Conservation (phyloP, 176 grass and related monocot genomes). For the Pontederia crassipes region DNA sequence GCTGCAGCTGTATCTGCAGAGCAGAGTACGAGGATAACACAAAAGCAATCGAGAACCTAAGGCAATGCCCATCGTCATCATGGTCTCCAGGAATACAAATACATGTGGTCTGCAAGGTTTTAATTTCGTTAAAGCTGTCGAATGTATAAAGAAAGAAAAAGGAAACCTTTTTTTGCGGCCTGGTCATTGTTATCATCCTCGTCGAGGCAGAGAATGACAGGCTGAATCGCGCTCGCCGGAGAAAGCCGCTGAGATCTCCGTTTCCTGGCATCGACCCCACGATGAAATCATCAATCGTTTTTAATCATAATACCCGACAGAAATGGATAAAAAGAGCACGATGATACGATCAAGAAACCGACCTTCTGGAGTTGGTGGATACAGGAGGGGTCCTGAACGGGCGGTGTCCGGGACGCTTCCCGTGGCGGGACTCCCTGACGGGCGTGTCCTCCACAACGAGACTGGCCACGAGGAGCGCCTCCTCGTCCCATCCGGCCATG, state of each 20-base stretch:
- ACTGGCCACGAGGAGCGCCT: conserved; percentile 59
- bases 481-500: conserved; percentile 88
- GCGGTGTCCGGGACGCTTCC: conserved; percentile 34
- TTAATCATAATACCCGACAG: neutral
- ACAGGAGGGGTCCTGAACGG: conserved; percentile 18
- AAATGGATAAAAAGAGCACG: neutral
- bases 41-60: neutral
- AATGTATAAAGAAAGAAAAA: neutral
- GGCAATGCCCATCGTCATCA: too few species aligned
- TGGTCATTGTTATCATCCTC: conserved; percentile 31
- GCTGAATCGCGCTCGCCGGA: conserved; percentile 22
- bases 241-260: conserved; percentile 44
- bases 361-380: conserved; percentile 43
- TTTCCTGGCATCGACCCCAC: conserved; percentile 28
- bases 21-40: neutral
- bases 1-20: conserved; percentile 14
- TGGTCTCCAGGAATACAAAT: too few species aligned
- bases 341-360: too few species aligned
- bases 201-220: conserved; percentile 52
- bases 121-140: too few species aligned
- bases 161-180: neutral
- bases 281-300: neutral
- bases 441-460: conserved; percentile 94
- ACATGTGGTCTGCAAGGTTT: too few species aligned
- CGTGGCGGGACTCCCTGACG: conserved; percentile 70